phyloP scores from a whole-genome alignment of 768 basidiomycete species.

The Baorangia bicolor region DNA sequence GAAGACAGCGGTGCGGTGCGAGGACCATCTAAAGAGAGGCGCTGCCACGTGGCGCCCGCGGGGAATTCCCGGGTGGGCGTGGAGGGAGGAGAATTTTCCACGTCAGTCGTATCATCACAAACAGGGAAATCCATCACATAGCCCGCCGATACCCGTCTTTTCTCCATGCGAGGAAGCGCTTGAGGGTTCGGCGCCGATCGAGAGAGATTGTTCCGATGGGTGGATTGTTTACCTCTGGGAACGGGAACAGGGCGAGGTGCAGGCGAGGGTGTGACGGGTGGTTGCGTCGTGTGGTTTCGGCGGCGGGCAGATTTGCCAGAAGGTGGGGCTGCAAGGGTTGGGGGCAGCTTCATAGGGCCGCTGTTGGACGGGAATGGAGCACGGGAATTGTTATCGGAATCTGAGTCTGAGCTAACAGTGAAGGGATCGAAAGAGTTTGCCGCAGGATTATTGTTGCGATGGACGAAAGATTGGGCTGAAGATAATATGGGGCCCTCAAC shows the following conservation, averaged over 20 bases:
- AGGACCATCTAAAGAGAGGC: conserved; percentile 39
- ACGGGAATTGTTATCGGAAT: conserved; percentile 38
- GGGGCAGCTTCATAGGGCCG: conserved; percentile 32
- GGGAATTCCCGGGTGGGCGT: conserved; percentile 53
- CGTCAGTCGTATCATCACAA: conserved; percentile 70
- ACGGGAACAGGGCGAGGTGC: conserved; percentile 48
- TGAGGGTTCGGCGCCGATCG: conserved; percentile 53
- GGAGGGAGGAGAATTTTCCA: conserved; percentile 43
- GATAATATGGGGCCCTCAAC: conserved; percentile 50
- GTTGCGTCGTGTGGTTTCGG: conserved; percentile 41
- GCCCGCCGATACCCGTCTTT: conserved; percentile 35
- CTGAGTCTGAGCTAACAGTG: conserved; percentile 44
- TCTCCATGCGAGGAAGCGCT: conserved; percentile 29
- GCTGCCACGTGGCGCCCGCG: conserved; percentile 32
- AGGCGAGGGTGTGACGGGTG: conserved; percentile 38
- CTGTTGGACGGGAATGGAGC: conserved; percentile 30
- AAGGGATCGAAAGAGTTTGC: conserved; percentile 50
- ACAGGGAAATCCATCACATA: conserved; percentile 52
- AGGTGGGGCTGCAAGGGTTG: conserved; percentile 45
- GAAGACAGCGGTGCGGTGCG: conserved; percentile 52
- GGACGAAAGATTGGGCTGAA: conserved; percentile 24
- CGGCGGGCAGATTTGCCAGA: conserved; percentile 60
- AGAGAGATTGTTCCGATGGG: conserved; percentile 35
- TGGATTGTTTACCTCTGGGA: conserved; percentile 32
- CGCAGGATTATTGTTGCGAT: conserved; percentile 32